phyloP scores from a whole-genome alignment of 345 rosid genomes.

The Sonneratia alba region DNA sequence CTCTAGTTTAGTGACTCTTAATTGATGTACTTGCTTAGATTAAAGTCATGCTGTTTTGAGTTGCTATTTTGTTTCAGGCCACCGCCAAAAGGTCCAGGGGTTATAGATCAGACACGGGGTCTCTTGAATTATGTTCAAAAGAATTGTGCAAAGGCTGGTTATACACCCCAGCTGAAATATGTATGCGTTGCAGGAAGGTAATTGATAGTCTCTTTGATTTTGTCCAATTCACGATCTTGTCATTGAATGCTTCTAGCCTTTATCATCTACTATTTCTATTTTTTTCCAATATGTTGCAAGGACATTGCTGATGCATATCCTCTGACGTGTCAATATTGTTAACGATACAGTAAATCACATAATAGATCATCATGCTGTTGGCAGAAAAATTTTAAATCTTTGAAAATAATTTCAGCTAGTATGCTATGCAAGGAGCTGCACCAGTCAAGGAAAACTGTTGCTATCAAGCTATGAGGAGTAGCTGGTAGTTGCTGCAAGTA shows the following conservation, averaged over 20 bases:
- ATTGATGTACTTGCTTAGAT: background rate
- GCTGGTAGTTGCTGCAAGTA: too few relatives aligned
- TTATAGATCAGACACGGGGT: constrained; percentile 92
- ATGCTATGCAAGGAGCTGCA: too few relatives aligned
- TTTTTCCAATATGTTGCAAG: background rate
- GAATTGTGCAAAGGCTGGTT: constrained; percentile 66
- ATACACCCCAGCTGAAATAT: constrained; percentile 61
- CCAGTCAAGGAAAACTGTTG: too few relatives aligned
- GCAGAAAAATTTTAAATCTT: too few relatives aligned
- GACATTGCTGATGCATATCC: background rate
- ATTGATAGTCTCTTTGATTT: constrained; percentile 1
- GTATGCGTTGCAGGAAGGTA: constrained; percentile 95
- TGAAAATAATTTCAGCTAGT: too few relatives aligned
- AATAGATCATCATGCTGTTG: too few relatives aligned
- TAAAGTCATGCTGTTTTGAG: background rate
- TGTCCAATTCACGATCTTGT: background rate
- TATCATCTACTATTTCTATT: background rate
- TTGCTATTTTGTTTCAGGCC: constrained; percentile 40
- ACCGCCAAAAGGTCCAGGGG: constrained; percentile 76
- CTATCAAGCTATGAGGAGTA: too few relatives aligned
- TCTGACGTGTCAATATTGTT: background rate
- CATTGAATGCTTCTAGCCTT: background rate
- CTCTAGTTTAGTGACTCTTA: background rate
- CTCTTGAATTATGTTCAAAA: constrained; percentile 66
- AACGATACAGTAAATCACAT: too few relatives aligned